Conservation (phyloP, 768 basidiomycete genomes). For the Termitomyces sp. region DNA sequence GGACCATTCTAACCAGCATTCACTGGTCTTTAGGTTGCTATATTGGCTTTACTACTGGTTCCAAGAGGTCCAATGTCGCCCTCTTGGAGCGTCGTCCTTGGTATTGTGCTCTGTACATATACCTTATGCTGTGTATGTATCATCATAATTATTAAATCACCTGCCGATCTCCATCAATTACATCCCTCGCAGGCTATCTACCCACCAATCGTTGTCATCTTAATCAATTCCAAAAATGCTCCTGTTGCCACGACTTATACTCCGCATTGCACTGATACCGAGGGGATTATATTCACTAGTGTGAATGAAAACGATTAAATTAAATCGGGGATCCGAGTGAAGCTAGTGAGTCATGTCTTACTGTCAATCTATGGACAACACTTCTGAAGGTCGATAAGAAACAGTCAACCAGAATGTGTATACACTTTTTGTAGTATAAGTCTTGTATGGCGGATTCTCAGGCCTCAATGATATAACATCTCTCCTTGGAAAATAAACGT, state of each 20-base stretch:
- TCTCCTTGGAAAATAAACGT: too few species aligned
- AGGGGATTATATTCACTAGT: neutral
- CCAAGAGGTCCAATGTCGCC: neutral
- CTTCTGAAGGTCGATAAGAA: neutral
- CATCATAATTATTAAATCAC: too few species aligned
- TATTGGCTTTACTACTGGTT: neutral
- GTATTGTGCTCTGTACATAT: slow-evolving; percentile 2
- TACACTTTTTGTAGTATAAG: neutral
- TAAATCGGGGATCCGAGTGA: neutral
- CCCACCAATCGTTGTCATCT: neutral
- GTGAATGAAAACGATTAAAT: neutral
- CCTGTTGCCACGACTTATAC: neutral
- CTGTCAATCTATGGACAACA: neutral
- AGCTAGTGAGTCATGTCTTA: neutral
- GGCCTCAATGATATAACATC: too few species aligned
- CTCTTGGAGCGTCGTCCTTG: neutral
- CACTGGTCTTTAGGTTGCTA: neutral
- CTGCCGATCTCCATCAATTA: neutral
- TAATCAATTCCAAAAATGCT: neutral
- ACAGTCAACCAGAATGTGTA: neutral
- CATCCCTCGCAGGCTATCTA: neutral
- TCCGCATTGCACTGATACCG: neutral
- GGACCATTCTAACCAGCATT: neutral
- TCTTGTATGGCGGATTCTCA: neutral
- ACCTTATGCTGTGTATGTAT: slow-evolving; percentile 2